Base-by-base conservation (phyloP, 2,329 filamentous ascomycete species). In the Drechslerella dactyloides region DNA sequence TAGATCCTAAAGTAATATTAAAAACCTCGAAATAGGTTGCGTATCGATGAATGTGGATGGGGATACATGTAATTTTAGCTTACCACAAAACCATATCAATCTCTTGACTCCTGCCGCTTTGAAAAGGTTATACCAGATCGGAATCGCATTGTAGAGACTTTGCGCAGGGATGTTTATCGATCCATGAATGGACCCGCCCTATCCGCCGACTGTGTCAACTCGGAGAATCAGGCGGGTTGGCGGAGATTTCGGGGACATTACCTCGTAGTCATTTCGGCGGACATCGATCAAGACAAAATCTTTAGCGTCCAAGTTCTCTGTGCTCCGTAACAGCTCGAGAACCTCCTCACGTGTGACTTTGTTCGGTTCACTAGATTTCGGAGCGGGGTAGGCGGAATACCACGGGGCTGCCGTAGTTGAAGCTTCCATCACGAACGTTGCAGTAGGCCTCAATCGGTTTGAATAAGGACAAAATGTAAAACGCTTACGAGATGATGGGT, bases 1-100 rank as follows among this genome's bases (percentile, higher is more conserved):
- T 86, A 1, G 85, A 86, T 2, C 82, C 85, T 86, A 61, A 35
- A 24, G 10, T 27, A 59, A 8, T 44, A n/a, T n/a, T n/a, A n/a
- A 2, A 52, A 24, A 52, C 19, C 17, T 24, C n/a, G 19, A 33
- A 10, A 21, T 33, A 52, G n/a, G 52, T 24, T 30, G 33, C 24
- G 7, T 50, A 17, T 33, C n/a, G 5, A 15, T 37, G 3, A 42
- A 10, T 40, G 44, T 15, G 30, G 23, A 24, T 33, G 7, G 23
- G 10, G 8, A 7, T 30, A 40, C 15, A 50, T 23, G 7, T 8
- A 19, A 23, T n/a, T 37, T 13, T 37, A 37, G 77, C 79, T 64
- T 46, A 82, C 81, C 79, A 54, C 80, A 81, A 65, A 80, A 81
- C 74, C 78, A 82, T 48, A 81, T 75, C n/a, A 81, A 78, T 51